Conservation (phyloP, 345 rosid genomes). For the Populus alba region DNA sequence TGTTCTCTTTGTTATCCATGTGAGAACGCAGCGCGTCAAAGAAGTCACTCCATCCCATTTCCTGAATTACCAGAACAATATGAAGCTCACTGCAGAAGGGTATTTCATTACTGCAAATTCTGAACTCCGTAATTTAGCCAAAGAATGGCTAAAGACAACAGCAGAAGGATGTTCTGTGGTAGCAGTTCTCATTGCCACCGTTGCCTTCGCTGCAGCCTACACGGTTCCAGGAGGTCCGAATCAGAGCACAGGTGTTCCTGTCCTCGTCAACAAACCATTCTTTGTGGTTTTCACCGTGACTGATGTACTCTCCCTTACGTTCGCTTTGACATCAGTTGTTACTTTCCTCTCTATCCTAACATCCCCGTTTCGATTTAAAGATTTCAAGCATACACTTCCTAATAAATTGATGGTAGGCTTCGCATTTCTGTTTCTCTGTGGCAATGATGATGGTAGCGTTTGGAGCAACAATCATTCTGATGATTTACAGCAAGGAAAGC, state of each 20-base stretch:
- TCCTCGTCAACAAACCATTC: conserved; percentile 1
- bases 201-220: conserved; percentile 58
- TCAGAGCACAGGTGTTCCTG: conserved; percentile 20
- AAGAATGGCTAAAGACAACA: conserved; percentile 55
- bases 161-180: conserved; percentile 54
- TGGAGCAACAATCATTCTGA: conserved; percentile 10
- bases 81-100: background rate
- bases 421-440: conserved; percentile 12
- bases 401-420: conserved; percentile 9
- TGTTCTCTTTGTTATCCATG: background rate
- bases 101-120: background rate
- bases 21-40: conserved; percentile 11
- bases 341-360: conserved; percentile 57
- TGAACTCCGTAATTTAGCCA: conserved; percentile 39
- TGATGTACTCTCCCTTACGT: conserved; percentile 49
- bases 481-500: background rate
- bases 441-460: conserved; percentile 5
- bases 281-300: conserved; percentile 41
- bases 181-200: conserved; percentile 55
- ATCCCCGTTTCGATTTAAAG: conserved; percentile 18
- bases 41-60: conserved; percentile 2
- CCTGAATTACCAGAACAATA: background rate
- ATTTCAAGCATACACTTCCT: conserved; percentile 9
- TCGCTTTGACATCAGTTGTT: conserved; percentile 46
- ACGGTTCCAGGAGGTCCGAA: conserved; percentile 45